A percentile compares a stretch with the other conserved stretches of the same genome.
Conservation (phyloP, 2,329 filamentous ascomycete species). For the Nothomitra cinnamomea region DNA sequence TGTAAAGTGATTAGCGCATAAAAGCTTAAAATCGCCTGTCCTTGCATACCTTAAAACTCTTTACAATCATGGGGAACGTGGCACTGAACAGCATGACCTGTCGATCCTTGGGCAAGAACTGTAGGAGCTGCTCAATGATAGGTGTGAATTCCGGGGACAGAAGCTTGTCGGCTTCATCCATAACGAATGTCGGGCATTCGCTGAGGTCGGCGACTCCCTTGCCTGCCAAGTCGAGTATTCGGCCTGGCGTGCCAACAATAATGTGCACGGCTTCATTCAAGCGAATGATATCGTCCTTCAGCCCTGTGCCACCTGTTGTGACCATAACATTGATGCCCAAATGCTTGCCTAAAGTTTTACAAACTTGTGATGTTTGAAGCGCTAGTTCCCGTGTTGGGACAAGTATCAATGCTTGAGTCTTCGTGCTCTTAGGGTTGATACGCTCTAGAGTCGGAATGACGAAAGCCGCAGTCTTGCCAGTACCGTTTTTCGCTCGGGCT, state of each 20-base stretch:
- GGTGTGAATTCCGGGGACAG: conserved; percentile 93
- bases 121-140: conserved; percentile 83
- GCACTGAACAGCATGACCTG: conserved; percentile 99
- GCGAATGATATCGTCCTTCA: conserved; percentile 93
- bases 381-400: conserved; percentile 94
- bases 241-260: conserved; percentile 88
- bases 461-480: conserved; percentile 95
- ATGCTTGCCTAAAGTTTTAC: conserved; percentile 95
- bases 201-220: conserved; percentile 94
- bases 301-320: conserved; percentile 84
- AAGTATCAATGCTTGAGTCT: conserved; percentile 90
- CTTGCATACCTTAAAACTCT: conserved; percentile 56
- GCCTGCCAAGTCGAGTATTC: conserved; percentile 89
- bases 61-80: conserved; percentile 92
- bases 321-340: conserved; percentile 98
- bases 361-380: conserved; percentile 96
- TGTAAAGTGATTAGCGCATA: conserved; percentile 18
- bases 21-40: neutral
- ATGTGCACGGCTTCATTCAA: conserved; percentile 91
- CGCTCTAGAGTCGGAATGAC: conserved; percentile 89
- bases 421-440: conserved; percentile 91
- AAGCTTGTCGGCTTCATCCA: conserved; percentile 98
- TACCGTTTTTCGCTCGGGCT: conserved; percentile 94
- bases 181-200: conserved; percentile 94
- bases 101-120: conserved; percentile 90